Conservation (phyloP, 2,329 filamentous ascomycete species). For the Lachnellula subtilissima region DNA sequence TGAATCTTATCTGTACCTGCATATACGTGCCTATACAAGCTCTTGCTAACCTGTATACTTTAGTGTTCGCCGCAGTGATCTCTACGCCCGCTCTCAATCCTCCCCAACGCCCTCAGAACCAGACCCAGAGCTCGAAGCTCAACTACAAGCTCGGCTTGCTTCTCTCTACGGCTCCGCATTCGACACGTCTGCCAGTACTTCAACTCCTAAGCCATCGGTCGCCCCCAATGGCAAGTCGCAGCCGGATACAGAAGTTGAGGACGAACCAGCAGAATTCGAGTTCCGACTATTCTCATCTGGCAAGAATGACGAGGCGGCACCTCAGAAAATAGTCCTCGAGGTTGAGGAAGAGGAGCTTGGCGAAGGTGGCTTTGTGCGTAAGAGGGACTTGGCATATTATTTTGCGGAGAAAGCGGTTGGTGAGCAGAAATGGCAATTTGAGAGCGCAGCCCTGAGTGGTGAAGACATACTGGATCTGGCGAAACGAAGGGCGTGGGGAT, state of each 20-base stretch:
- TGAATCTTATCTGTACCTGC: not conserved
- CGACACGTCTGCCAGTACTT: not conserved
- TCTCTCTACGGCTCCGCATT: constrained; percentile 20
- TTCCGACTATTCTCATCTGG: constrained; percentile 50
- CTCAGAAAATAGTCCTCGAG: constrained; percentile 48
- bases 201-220: not conserved
- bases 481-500: constrained; percentile 47
- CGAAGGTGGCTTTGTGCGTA: constrained; percentile 36
- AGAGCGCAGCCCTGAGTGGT: constrained; percentile 45
- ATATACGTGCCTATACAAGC: no score
- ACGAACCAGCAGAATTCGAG: constrained; percentile 41
- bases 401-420: constrained; percentile 38
- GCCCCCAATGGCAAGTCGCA: not conserved
- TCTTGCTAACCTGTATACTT: constrained; percentile 4
- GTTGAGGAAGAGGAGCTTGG: constrained; percentile 36
- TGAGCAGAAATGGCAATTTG: constrained; percentile 37
- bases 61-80: constrained; percentile 52
- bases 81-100: constrained; percentile 35
- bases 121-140: constrained; percentile 20
- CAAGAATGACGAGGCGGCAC: constrained; percentile 23
- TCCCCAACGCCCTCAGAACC: constrained; percentile 18
- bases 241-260: constrained; percentile 16
- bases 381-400: constrained; percentile 47
- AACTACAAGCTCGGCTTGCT: constrained; percentile 20
- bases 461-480: constrained; percentile 46